Evolutionary conservation across 2,329 filamentous ascomycete species (phyloP), one percentile per base, ranked within the genome.

Genomic region (Aspergillus transmontanensis): DNA sequence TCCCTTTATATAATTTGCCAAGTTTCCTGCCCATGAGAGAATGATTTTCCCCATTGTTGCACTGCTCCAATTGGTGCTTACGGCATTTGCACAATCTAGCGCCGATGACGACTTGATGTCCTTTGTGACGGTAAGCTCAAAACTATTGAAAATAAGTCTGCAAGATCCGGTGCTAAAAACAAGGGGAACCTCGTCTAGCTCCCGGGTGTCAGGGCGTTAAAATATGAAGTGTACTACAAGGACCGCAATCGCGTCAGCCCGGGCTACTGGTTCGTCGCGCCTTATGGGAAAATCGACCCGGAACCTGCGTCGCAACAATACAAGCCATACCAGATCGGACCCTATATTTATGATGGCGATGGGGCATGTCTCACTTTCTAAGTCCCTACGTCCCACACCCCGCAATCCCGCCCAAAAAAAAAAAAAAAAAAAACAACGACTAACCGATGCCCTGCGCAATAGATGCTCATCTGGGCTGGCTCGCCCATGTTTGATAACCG

Each of bases 301-400:
- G 73, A 75, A 59, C 26, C 57, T 9, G 64, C 69, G 12, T 68
- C 66, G 10, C 72, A 66, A 14, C 48, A 69, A 34, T 75, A 69
- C 58, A 74, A 79, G 51, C 80, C 79, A 64, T 72, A 78, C 65
- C 81, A 83, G 69, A 75, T 78, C 21, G 81, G 81, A 5, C 78
- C 82, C n/a, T 80, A 84, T 69, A 84, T 84, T 59, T 84, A 83
- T 68, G 82, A 84, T 70, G 80, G 80, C 61, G 75, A 78, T 67
- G 82, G 81, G 57, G 76, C 77, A 73, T 61, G 75, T 71, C 43
- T 53, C 32, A 36, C 51, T 2, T 23, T 10, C 21, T 14, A 14
- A 36, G 12, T 26, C 21, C 32, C 51, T 6, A 26, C n/a, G n/a
- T 26, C 51, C 51, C 51, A 19, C 32, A 53, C 21, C 30, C 21